Conservation (phyloP, 2,329 filamentous ascomycete genomes). For the Fusarium sulawesiense region DNA sequence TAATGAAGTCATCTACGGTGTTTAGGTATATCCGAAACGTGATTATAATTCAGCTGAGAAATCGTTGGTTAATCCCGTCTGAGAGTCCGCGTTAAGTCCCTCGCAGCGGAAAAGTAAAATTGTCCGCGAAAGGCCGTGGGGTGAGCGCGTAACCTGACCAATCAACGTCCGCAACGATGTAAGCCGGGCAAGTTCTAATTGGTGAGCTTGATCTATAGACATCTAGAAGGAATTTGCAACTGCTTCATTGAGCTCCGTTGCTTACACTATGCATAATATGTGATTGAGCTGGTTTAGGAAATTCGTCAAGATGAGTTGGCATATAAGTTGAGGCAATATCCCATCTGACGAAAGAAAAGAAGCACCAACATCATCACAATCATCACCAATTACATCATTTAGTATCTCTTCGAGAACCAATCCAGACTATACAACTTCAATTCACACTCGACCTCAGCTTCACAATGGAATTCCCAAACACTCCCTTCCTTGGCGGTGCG, state of each 20-base stretch:
- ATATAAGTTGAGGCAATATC: conserved; percentile 19
- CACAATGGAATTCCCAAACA: conserved; percentile 41
- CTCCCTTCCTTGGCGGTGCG: conserved; percentile 39
- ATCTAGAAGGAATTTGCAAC: not conserved
- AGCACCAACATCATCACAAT: not conserved
- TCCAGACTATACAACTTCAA: too few relatives aligned
- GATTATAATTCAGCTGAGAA: not conserved
- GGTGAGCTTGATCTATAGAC: not conserved
- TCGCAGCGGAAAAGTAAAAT: conserved; percentile 7
- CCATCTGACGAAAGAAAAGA: too few relatives aligned
- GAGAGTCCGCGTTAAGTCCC: not conserved
- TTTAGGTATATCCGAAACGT: not conserved
- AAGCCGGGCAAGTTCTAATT: conserved; percentile 22
- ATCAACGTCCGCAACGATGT: conserved; percentile 5
- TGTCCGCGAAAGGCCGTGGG: conserved; percentile 11
- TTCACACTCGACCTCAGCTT: too few relatives aligned
- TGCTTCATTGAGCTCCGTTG: not conserved
- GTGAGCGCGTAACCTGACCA: not conserved
- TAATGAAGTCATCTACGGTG: not conserved
- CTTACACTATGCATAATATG: not conserved
- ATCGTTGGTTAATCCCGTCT: conserved; percentile 9
- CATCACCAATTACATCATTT: not conserved
- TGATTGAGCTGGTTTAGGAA: not conserved
- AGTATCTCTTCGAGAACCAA: too few relatives aligned
- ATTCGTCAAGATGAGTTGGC: accelerated